Evolutionary conservation across 345 rosid species (phyloP).

Genomic region (Salix suchowensis): DNA sequence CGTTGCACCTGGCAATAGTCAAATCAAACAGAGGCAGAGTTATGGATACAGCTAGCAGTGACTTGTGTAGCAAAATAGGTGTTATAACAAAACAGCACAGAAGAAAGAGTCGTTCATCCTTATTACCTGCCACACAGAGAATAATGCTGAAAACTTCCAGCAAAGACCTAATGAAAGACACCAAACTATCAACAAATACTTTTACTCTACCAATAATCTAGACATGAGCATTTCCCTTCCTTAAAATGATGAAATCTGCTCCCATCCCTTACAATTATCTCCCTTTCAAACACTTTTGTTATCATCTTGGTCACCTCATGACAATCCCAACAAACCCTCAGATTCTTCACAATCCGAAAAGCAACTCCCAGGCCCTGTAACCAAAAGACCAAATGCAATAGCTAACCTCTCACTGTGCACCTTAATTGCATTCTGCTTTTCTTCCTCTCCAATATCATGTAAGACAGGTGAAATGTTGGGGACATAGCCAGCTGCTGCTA

Average conservation of each 20-base stretch:
- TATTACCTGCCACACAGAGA: too few relatives aligned
- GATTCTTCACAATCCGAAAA: conserved; percentile 27
- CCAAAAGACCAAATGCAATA: conserved; percentile 28
- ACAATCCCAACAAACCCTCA: conserved; percentile 29
- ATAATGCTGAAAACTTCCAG: neutral
- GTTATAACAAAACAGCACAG: too few relatives aligned
- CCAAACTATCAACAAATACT: too few relatives aligned
- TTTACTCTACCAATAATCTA: conserved; percentile 25
- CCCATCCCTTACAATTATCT: conserved; percentile 33
- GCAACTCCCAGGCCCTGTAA: conserved; percentile 5
- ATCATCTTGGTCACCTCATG: conserved; percentile 30
- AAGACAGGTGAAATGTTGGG: conserved; percentile 19
- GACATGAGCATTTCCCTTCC: conserved; percentile 29
- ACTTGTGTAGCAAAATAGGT: too few relatives aligned
- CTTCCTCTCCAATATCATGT: conserved; percentile 35
- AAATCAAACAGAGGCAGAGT: too few relatives aligned
- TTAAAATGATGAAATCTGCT: conserved; percentile 36
- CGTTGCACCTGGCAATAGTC: too few relatives aligned
- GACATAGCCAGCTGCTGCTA: conserved; percentile 26
- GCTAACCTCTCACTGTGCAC: conserved; percentile 35
- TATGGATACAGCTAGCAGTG: too few relatives aligned
- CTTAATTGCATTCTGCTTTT: conserved; percentile 22
- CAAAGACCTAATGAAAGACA: neutral
- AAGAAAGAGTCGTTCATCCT: too few relatives aligned
- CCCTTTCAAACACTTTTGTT: conserved; percentile 17